Conservation (phyloP, 257 asterid genomes). For the Salvia rosmarinus region DNA sequence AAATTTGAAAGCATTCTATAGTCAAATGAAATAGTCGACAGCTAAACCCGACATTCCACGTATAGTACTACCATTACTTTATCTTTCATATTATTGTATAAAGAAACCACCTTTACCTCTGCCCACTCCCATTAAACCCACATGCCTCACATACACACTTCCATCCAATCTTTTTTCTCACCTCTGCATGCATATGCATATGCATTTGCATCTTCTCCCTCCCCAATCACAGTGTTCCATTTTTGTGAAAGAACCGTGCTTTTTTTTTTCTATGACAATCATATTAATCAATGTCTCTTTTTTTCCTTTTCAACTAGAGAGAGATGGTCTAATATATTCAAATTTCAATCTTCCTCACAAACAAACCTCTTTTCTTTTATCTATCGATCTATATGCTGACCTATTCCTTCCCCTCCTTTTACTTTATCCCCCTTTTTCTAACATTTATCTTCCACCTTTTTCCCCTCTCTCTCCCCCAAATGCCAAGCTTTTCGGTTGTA, state of each 20-base stretch:
- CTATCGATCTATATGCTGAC: constrained; percentile 28
- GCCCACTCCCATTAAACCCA: constrained; percentile 27
- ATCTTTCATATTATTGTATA: background rate
- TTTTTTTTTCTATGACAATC: constrained; percentile 1
- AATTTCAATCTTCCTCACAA: constrained; percentile 62
- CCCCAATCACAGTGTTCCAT: constrained; percentile 1
- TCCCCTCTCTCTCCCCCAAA: constrained; percentile 29
- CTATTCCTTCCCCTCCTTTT: constrained; percentile 46
- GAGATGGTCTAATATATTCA: constrained; percentile 24
- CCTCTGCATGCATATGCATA: background rate
- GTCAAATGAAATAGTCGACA: background rate
- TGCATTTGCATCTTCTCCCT: constrained; percentile 28
- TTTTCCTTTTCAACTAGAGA: constrained; percentile 2
- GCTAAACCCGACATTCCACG: constrained; percentile 9
- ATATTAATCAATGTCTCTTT: background rate
- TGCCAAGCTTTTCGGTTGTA: constrained; percentile 29
- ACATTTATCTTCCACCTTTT: constrained; percentile 30
- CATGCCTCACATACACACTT: constrained; percentile 21
- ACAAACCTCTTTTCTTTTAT: constrained; percentile 54
- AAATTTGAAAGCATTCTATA: background rate
- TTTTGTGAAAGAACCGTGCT: background rate
- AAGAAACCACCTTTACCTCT: constrained; percentile 15
- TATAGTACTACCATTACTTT: background rate
- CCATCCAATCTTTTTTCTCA: background rate
- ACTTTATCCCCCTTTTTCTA: constrained; percentile 38